Conservation (phyloP, 2,329 filamentous ascomycete genomes). For the Teratosphaeria destructans region DNA sequence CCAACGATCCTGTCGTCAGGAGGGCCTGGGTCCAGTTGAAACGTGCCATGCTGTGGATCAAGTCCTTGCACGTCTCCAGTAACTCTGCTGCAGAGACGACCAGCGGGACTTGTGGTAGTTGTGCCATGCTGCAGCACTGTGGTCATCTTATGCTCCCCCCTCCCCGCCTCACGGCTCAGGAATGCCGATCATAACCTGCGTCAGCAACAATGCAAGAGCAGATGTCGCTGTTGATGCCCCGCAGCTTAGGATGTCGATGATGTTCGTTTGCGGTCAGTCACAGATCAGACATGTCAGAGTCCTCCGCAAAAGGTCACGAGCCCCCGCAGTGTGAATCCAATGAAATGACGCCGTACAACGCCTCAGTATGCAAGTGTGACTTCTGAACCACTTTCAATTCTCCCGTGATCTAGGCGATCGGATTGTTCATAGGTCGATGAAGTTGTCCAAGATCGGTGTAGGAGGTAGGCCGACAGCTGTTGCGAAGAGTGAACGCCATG, state of each 20-base stretch:
- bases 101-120: not conserved
- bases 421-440: not conserved
- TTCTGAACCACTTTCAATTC: not conserved
- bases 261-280: not conserved
- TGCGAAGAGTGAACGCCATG: not conserved
- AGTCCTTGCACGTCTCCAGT: not conserved
- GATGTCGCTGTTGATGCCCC: not conserved
- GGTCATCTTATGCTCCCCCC: not conserved
- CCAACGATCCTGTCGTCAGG: not conserved
- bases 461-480: not conserved
- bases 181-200: not conserved
- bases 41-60: not conserved
- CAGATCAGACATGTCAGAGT: not conserved
- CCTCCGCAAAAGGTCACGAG: not conserved
- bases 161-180: not conserved
- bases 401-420: not conserved
- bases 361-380: not conserved
- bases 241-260: not conserved
- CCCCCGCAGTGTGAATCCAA: not conserved
- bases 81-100: not conserved
- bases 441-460: not conserved
- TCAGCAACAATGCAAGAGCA: not conserved
- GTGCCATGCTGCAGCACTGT: not conserved
- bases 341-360: not conserved
- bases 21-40: not conserved